phyloP scores from a whole-genome alignment of 148 eudicot genomes.

The Oxyria digyna region DNA sequence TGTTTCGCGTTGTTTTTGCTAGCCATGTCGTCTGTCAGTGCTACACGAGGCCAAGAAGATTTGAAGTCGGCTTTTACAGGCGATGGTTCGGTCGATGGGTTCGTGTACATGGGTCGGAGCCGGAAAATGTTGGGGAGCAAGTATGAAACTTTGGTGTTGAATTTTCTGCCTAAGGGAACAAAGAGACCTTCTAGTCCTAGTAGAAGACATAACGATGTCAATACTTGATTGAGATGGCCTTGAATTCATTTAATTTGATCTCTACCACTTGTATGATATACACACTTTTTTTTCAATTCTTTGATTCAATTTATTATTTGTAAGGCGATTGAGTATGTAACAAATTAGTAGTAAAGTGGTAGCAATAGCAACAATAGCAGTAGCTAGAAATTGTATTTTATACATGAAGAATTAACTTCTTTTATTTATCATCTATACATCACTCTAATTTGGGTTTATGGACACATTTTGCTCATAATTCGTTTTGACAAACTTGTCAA shows the following conservation, averaged over 20 bases:
- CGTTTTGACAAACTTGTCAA: too few species aligned
- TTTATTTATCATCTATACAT: neutral
- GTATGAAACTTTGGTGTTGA: neutral
- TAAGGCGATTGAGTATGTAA: neutral
- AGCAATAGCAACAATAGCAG: too few species aligned
- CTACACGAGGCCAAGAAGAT: neutral
- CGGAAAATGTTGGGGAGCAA: neutral
- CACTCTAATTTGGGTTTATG: neutral
- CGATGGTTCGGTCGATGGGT: neutral
- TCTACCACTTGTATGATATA: neutral
- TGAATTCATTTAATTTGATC: neutral
- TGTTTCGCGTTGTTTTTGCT: neutral
- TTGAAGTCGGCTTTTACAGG: neutral
- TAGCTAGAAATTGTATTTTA: neutral
- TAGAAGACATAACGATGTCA: neutral
- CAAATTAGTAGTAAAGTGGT: neutral
- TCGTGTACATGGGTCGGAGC: neutral
- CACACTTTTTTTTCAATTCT: neutral
- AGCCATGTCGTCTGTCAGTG: neutral
- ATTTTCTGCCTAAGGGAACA: conserved; percentile 3
- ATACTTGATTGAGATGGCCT: neutral
- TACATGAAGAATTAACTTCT: neutral
- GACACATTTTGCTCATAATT: too few species aligned
- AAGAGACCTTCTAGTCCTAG: neutral
- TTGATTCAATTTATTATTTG: conserved; percentile 5